phyloP scores from a whole-genome alignment of 1,284 basidiomycete species.

The Ustilago tritici region DNA sequence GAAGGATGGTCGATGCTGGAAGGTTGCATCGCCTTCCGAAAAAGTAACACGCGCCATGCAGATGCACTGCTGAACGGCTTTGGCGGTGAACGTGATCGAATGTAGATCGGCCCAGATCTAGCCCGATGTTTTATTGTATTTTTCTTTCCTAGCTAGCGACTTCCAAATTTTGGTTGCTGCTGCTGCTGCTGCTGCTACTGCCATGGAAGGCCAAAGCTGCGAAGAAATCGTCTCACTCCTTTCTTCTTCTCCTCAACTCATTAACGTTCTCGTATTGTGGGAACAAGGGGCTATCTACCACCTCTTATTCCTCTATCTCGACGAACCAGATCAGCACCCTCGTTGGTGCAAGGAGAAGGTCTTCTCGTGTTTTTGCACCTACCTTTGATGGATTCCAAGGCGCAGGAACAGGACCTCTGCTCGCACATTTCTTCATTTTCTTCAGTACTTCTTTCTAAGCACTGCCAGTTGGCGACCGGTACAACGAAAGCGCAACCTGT shows the following conservation, averaged over 20 bases:
- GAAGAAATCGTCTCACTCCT: not conserved
- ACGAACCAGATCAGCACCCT: conserved; percentile 53
- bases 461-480: not conserved
- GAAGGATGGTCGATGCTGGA: not conserved
- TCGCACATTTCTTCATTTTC: conserved; percentile 32
- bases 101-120: not conserved
- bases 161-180: conserved; percentile 1
- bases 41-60: conserved; percentile 26
- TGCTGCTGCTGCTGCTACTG: not conserved
- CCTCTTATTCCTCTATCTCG: conserved; percentile 59
- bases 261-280: conserved; percentile 61
- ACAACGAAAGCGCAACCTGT: not conserved
- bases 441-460: not conserved
- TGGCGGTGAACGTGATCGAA: conserved; percentile 17
- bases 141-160: not conserved
- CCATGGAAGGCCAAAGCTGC: not conserved
- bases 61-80: conserved; percentile 7
- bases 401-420: conserved; percentile 49
- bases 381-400: conserved; percentile 20
- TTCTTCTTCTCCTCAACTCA: conserved; percentile 53
- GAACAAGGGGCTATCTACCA: conserved; percentile 46
- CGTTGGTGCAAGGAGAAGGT: conserved; percentile 29
- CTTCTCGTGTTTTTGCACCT: conserved; percentile 47
- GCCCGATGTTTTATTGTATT: conserved; percentile 21
- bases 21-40: not conserved